phyloP scores from a whole-genome alignment of 345 rosid genomes.

The Moricandia arvensis region DNA sequence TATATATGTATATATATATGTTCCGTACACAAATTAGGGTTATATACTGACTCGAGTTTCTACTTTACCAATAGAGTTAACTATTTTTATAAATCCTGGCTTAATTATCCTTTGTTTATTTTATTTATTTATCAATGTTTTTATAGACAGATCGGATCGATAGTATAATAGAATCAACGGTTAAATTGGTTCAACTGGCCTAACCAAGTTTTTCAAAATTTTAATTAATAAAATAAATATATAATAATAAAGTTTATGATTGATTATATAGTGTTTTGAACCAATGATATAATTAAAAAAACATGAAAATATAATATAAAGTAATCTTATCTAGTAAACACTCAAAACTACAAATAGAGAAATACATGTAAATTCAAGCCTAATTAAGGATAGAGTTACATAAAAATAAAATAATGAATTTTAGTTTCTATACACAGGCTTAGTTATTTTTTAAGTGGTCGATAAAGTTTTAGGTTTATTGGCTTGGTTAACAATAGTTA shows the following conservation, averaged over 20 bases:
- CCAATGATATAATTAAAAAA: neutral
- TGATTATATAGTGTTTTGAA: neutral
- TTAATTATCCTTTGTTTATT: neutral
- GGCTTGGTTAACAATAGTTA: conserved; percentile 18
- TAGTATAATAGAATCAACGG: neutral
- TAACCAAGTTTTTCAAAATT: neutral
- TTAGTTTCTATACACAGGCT: neutral
- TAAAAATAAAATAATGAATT: neutral
- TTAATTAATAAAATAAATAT: neutral
- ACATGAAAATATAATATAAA: neutral
- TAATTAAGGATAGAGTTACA: neutral
- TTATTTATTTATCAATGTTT: neutral
- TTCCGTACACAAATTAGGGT: neutral
- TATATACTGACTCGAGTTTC: neutral
- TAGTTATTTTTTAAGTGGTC: neutral
- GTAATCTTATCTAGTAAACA: neutral
- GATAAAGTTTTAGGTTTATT: neutral
- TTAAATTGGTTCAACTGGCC: neutral
- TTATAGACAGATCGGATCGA: neutral
- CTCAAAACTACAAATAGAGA: neutral
- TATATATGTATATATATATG: no score
- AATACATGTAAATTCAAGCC: neutral
- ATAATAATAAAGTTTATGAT: neutral
- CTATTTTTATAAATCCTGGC: neutral
- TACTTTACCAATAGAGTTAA: neutral